These are phyloP conservation scores for Phanerodontia chrysosporium DNA, from an alignment of 768 basidiomycete species.

Conservation along the genomic window DNA sequence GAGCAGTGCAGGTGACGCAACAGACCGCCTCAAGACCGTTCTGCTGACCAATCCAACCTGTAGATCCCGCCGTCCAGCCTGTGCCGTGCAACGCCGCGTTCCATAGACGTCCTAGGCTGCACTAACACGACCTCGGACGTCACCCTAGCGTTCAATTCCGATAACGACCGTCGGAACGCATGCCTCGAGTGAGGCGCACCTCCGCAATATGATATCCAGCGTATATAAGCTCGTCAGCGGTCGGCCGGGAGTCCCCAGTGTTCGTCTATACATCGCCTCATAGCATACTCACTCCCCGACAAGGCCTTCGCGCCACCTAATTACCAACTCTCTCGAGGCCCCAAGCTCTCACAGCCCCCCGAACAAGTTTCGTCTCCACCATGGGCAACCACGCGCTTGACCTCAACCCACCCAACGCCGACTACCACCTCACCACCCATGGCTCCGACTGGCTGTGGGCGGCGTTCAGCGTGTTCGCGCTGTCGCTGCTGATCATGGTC, in stretches of 20 bases:
- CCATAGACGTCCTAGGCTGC: not conserved
- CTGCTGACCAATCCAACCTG: not conserved
- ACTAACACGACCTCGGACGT: not conserved
- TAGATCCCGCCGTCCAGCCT: not conserved
- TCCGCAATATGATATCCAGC: not conserved
- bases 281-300: not conserved
- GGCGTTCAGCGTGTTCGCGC: constrained; percentile 45
- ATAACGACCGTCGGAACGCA: not conserved
- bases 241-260: not conserved
- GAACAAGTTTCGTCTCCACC: not conserved
- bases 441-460: constrained; percentile 54
- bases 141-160: not conserved
- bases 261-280: not conserved
- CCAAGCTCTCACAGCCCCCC: not conserved
- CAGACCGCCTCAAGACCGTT: not conserved
- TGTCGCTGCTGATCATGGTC: constrained; percentile 36
- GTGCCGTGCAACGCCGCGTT: not conserved
- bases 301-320: constrained; percentile 5
- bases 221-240: not conserved
- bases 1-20: not conserved
- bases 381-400: constrained; percentile 32
- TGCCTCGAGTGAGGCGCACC: not conserved
- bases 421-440: constrained; percentile 35
- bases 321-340: not conserved
- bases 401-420: constrained; percentile 33